Conservation (phyloP, 768 basidiomycete species). For the Rhodotorula toruloides region DNA sequence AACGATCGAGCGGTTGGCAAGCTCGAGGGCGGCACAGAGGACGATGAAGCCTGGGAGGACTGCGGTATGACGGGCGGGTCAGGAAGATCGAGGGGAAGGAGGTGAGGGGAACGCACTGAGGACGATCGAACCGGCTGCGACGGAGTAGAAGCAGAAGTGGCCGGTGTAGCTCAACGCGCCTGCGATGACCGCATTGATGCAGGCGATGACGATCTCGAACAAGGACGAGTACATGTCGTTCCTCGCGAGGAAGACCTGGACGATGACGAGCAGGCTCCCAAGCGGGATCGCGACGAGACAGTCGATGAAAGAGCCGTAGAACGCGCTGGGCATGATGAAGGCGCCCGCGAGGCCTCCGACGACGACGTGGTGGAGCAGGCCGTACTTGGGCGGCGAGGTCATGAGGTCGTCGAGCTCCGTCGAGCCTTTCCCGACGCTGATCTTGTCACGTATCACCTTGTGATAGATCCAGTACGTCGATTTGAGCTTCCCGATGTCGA, state of each 20-base stretch:
- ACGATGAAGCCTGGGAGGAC: slow-evolving; percentile 56
- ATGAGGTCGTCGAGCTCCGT: slow-evolving; percentile 64
- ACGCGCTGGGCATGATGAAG: slow-evolving; percentile 47
- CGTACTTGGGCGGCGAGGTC: slow-evolving; percentile 52
- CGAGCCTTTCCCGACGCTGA: slow-evolving; percentile 67
- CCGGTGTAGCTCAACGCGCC: slow-evolving; percentile 64
- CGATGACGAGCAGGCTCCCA: slow-evolving; percentile 66
- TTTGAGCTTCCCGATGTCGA: slow-evolving; percentile 70
- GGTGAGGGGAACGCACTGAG: slow-evolving; percentile 49
- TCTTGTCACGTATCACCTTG: slow-evolving; percentile 61
- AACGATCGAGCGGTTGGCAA: slow-evolving; percentile 71
- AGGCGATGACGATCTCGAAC: slow-evolving; percentile 72
- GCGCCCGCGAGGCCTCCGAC: slow-evolving; percentile 60
- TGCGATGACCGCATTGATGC: slow-evolving; percentile 70
- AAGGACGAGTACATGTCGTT: slow-evolving; percentile 71
- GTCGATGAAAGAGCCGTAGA: slow-evolving; percentile 72
- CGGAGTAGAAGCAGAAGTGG: slow-evolving; percentile 70
- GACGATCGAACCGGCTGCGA: slow-evolving; percentile 69
- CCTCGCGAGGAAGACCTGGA: slow-evolving; percentile 62
- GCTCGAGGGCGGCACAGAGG: slow-evolving; percentile 48
- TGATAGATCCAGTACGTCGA: slow-evolving; percentile 23
- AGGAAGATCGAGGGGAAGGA: not conserved
- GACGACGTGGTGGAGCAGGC: slow-evolving; percentile 57
- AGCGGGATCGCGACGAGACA: slow-evolving; percentile 64
- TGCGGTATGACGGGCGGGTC: not conserved